Base-by-base conservation (phyloP, 306 rosid species). In the Lablab purpureus region DNA sequence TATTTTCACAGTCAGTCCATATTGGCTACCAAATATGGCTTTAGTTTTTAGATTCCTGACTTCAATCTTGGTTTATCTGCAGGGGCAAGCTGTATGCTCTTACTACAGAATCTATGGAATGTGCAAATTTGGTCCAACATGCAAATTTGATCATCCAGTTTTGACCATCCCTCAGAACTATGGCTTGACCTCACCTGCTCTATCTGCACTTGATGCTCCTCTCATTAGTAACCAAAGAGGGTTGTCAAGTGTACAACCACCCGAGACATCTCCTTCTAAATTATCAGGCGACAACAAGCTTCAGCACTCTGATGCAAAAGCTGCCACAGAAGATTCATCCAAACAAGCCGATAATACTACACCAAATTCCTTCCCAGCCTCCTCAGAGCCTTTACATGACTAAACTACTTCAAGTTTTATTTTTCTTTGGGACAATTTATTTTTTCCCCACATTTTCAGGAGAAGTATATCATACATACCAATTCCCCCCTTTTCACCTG, bases 111-210 rank as follows among this genome's bases (percentile, higher is more conserved):
- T 87, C 87, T 89, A 87, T 81, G 97, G 98, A 69, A 80, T 89
- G 82, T 94, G 98, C 97, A 94, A 90, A 86, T 94, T 87, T 54
- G 98, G 98, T 18, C 91, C 98, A 51, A 90, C 96, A 47, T 94
- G 98, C 91, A 90, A 83, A 83, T 94, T 82, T 80, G 97, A 94
- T 77, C 98, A 94, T 85, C 96, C 97, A 18, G 62, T 73, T 62
- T 23, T 88, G 79, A 81, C 90, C 10, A 54, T 82, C 45, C 84
- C 94, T 78, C 86, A 88, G 65, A 87, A 86, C 84, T 92, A 94
- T 56, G 82, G 87, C 74, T 25, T 80, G 54, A 72, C 84, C 56
- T 65, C 84, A 43, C 89, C 90, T 10, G 59, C 89, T 69, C 51
- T 87, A 63, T 71, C 90, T 2, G 71, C 84, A 80, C 78, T 83